phyloP scores from a whole-genome alignment of 345 rosid species.

The Ailanthus altissimus region DNA sequence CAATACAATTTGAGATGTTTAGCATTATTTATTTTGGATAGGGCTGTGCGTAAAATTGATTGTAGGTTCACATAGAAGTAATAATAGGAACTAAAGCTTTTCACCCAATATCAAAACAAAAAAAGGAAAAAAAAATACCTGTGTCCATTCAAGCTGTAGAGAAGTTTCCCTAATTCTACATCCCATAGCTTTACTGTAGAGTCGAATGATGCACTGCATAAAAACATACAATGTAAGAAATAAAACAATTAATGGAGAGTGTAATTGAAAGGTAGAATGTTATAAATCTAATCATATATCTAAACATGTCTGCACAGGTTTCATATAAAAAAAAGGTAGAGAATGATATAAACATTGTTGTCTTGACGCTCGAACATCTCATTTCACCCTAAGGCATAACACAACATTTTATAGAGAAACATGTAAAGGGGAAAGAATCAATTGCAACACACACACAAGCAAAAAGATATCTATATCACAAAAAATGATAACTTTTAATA shows the following conservation, averaged over 20 bases:
- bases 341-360: background rate
- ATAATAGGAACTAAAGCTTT: no score
- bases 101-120: no score
- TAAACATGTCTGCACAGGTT: background rate
- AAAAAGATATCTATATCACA: background rate
- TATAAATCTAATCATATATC: background rate
- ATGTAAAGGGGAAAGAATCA: constrained; percentile 2
- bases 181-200: constrained; percentile 98
- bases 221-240: constrained; percentile 18
- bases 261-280: background rate
- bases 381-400: background rate
- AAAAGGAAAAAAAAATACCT: constrained; percentile 40
- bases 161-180: constrained; percentile 86
- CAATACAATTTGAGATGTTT: no score
- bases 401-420: background rate
- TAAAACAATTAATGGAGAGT: background rate
- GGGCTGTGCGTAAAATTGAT: no score
- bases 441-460: background rate
- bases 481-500: background rate
- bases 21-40: no score
- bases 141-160: constrained; percentile 88
- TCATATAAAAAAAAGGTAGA: background rate
- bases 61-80: no score
- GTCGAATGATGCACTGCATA: constrained; percentile 93
- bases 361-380: background rate